Percentiles rank a stretch among this genome's conserved stretches.
Conservation (phyloP, 441 rosid species). For the Sinapis alba region DNA sequence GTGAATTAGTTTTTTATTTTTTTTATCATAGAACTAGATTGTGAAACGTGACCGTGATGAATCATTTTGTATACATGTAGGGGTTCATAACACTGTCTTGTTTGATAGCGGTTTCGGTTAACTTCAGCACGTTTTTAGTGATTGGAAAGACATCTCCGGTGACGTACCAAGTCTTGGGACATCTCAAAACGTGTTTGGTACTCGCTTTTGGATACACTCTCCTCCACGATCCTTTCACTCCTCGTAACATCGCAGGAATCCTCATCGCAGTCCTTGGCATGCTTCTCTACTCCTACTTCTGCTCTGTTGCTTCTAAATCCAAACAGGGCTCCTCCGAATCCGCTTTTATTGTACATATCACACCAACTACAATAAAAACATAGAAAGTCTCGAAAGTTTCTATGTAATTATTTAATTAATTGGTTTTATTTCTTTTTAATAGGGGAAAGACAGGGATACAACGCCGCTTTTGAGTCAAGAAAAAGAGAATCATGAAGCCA, state of each 20-base stretch:
- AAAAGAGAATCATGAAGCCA: slow-evolving; percentile 66
- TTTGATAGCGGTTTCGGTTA: slow-evolving; percentile 86
- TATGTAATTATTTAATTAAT: not conserved
- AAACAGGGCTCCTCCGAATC: slow-evolving; percentile 46
- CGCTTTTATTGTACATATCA: slow-evolving; percentile 15
- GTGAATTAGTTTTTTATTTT: not conserved
- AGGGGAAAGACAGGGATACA: slow-evolving; percentile 79
- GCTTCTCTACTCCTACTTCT: slow-evolving; percentile 89
- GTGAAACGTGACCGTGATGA: not conserved
- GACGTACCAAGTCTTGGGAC: slow-evolving; percentile 98
- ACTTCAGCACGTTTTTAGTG: slow-evolving; percentile 96
- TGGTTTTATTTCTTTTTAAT: not conserved
- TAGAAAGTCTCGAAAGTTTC: not conserved
- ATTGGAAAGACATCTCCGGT: slow-evolving; percentile 99
- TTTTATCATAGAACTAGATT: not conserved
- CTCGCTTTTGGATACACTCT: slow-evolving; percentile 87
- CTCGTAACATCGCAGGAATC: slow-evolving; percentile 83
- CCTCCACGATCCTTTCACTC: slow-evolving; percentile 84
- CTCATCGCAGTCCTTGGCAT: slow-evolving; percentile 84
- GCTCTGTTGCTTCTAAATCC: slow-evolving; percentile 76
- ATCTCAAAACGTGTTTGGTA: slow-evolving; percentile 93
- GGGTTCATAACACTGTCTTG: slow-evolving; percentile 84
- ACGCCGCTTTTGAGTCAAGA: slow-evolving; percentile 70
- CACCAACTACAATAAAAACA: not conserved
- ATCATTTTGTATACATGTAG: slow-evolving; percentile 46